Conservation (phyloP, 2,329 filamentous ascomycete species). For the Cercospora janseana region DNA sequence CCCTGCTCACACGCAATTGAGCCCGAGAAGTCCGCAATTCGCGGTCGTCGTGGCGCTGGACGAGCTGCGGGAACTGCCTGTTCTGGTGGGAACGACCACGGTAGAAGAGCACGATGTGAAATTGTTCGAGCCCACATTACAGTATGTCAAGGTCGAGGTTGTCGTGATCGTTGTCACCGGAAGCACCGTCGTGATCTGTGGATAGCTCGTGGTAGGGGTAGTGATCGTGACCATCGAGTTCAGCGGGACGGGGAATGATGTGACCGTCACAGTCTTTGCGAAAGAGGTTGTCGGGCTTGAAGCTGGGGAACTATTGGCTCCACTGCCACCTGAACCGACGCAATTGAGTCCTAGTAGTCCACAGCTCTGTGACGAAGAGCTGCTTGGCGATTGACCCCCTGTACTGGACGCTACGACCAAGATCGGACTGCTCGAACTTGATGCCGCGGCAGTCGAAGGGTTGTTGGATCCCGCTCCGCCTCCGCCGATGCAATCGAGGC, state of each 20-base stretch:
- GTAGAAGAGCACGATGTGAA: constrained; percentile 12
- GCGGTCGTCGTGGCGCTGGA: background rate
- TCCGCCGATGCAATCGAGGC: constrained; percentile 4
- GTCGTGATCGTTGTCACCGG: constrained; percentile 27
- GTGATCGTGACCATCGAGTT: constrained; percentile 12
- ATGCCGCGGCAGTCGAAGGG: background rate
- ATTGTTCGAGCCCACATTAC: constrained; percentile 12
- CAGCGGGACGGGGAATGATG: constrained; percentile 8
- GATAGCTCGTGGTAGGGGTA: constrained; percentile 13
- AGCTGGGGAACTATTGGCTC: background rate
- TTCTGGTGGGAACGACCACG: background rate
- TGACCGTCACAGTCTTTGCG: background rate
- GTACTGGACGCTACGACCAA: no score
- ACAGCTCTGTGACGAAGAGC: background rate
- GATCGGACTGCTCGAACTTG: no score
- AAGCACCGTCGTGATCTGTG: constrained; percentile 18
- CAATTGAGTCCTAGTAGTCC: constrained; percentile 1
- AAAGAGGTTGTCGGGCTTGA: background rate
- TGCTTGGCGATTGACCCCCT: no score
- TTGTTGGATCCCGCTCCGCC: background rate
- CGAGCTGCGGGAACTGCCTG: background rate
- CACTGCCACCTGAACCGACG: background rate
- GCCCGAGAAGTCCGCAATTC: constrained; percentile 5
- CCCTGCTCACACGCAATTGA: background rate
- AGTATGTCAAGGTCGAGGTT: constrained; percentile 30